These are phyloP conservation scores for Backusella circina DNA, from an alignment of 192 early-diverging fungal genomes.

Conservation along the genomic window DNA sequence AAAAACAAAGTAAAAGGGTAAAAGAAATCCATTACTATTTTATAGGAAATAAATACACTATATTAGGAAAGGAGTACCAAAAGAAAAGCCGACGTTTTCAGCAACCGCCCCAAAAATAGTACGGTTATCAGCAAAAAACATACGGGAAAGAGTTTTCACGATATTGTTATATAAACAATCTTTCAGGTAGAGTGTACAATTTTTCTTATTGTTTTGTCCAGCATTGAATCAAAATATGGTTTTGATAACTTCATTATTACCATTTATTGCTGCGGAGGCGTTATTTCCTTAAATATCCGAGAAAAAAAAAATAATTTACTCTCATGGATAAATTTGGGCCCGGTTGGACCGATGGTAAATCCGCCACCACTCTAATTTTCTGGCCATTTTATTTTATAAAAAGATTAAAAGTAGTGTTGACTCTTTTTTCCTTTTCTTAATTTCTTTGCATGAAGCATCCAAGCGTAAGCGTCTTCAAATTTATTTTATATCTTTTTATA, in stretches of 20 bases:
- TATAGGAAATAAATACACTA: neutral
- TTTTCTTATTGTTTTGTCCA: neutral
- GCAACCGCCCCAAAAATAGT: neutral
- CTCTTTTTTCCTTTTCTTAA: neutral
- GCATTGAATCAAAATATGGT: neutral
- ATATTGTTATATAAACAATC: neutral
- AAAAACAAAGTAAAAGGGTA: neutral
- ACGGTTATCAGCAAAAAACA: neutral
- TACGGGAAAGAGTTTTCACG: neutral
- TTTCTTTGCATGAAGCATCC: neutral
- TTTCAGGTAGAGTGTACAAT: neutral
- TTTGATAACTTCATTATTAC: neutral
- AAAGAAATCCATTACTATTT: neutral
- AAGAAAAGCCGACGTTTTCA: neutral
- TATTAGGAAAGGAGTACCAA: conserved; percentile 1
- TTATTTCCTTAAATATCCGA: conserved; percentile 10
- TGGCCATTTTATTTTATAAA: neutral
- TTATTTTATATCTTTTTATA: neutral
- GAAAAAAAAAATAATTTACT: neutral
- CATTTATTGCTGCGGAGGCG: neutral
- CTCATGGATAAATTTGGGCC: neutral
- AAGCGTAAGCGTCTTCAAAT: neutral
- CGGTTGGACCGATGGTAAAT: conserved; percentile 9
- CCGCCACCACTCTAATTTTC: neutral
- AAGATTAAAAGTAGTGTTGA: neutral